Conservation (phyloP, 2,329 filamentous ascomycete species). For the Torrubiella hemipterigena region DNA sequence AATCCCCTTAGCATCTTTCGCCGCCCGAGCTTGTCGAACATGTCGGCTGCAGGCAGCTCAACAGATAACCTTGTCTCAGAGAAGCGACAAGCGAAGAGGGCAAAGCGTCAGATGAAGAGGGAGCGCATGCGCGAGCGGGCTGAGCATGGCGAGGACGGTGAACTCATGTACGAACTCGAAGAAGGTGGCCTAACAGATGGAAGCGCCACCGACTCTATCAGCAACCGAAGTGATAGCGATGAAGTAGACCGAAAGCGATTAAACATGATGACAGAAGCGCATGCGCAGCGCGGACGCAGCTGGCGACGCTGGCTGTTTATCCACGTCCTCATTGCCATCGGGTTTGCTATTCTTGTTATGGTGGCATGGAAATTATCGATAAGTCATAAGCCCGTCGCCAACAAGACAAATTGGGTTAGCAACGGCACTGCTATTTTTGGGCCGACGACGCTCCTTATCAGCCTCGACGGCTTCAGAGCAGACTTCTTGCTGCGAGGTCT, state of each 20-base stretch:
- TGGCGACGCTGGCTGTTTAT: constrained; percentile 45
- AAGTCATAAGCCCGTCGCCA: constrained; percentile 22
- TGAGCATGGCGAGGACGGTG: constrained; percentile 54
- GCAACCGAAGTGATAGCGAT: constrained; percentile 47
- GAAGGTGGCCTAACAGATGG: constrained; percentile 61
- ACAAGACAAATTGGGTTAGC: constrained; percentile 29
- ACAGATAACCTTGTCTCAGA: constrained; percentile 36
- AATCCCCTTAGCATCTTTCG: constrained; percentile 36
- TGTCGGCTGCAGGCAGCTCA: constrained; percentile 26
- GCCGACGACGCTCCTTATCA: constrained; percentile 87
- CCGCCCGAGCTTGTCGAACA: constrained; percentile 21
- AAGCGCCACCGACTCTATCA: constrained; percentile 50
- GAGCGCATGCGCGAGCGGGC: constrained; percentile 40
- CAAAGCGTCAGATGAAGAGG: constrained; percentile 40
- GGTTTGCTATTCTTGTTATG: constrained; percentile 43
- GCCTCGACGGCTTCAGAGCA: constrained; percentile 88
- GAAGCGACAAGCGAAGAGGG: constrained; percentile 35
- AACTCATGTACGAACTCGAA: constrained; percentile 85
- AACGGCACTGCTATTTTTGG: constrained; percentile 87
- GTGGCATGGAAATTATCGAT: constrained; percentile 47
- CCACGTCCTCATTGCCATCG: constrained; percentile 36
- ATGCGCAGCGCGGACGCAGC: constrained; percentile 34
- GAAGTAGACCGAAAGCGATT: constrained; percentile 43
- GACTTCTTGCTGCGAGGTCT: constrained; percentile 79
- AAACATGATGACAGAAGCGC: constrained; percentile 32